Evolutionary conservation across 176 grass and related monocot genomes (phyloP).

Genomic region (Musa beccarii): DNA sequence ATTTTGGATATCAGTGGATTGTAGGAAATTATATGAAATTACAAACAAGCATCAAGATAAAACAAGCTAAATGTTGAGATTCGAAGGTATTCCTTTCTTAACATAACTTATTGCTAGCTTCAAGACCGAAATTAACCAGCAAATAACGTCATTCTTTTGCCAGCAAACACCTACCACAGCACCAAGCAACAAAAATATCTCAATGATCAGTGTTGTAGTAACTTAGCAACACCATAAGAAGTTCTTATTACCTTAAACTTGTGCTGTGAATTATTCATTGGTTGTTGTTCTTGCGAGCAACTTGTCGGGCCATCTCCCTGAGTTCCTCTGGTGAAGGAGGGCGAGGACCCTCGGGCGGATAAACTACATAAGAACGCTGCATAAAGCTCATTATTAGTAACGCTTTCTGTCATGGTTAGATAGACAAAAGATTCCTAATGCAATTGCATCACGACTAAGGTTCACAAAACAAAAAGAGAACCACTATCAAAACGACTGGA

Average conservation of each 20-base stretch:
- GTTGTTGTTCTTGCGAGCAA: slow-evolving; percentile 48
- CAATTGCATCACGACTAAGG: background rate
- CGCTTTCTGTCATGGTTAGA: background rate
- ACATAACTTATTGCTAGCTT: no score
- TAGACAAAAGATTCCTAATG: background rate
- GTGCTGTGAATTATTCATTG: background rate
- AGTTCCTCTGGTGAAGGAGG: slow-evolving; percentile 83
- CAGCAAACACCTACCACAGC: no score
- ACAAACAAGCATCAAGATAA: no score
- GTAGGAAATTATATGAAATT: no score
- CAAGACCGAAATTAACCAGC: no score
- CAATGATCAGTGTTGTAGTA: no score
- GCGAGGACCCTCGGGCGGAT: slow-evolving; percentile 68
- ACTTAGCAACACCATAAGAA: background rate
- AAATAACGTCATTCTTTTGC: no score
- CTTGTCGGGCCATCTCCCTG: slow-evolving; percentile 67
- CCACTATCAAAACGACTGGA: background rate
- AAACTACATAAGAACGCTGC: slow-evolving; percentile 85
- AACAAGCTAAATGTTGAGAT: no score
- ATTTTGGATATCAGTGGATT: no score
- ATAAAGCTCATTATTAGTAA: slow-evolving; percentile 2
- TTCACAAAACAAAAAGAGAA: background rate
- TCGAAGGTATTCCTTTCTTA: no score
- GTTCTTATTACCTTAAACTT: background rate
- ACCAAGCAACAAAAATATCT: no score